Percentiles rank a stretch among this genome's conserved stretches.
phyloP scores from a whole-genome alignment of 2,329 filamentous ascomycete species.

The Pezicula radicicola region DNA sequence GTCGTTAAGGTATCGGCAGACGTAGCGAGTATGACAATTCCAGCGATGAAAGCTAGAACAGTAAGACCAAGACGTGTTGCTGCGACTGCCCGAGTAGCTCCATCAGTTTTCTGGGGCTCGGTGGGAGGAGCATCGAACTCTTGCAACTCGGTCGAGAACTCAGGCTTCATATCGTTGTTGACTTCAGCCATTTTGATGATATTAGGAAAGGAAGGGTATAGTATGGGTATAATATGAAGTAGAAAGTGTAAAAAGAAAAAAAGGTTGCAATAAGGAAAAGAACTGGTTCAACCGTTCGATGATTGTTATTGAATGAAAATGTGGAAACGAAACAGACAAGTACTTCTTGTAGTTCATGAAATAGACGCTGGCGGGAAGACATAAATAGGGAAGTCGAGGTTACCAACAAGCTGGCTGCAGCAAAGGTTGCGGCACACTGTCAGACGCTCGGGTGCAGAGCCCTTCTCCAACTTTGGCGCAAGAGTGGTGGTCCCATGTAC shows the following conservation, averaged over 20 bases:
- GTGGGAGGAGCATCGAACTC: conserved; percentile 16
- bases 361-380: conserved; percentile 21
- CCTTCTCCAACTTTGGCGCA: no score
- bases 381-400: conserved; percentile 19
- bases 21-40: conserved; percentile 50
- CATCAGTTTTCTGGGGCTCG: not conserved
- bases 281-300: conserved; percentile 12
- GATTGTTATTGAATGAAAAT: conserved; percentile 3
- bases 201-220: not conserved
- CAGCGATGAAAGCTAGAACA: conserved; percentile 45
- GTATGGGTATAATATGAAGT: not conserved
- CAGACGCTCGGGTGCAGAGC: no score
- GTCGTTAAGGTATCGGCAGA: conserved; percentile 51
- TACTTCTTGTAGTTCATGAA: conserved; percentile 21
- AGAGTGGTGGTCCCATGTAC: no score
- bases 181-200: not conserved
- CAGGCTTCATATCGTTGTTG: conserved; percentile 7
- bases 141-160: conserved; percentile 13
- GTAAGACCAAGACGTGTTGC: conserved; percentile 45
- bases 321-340: conserved; percentile 25
- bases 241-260: conserved; percentile 2
- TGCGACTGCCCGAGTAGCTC: conserved; percentile 30
- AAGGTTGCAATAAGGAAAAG: conserved; percentile 7
- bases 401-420: no score
- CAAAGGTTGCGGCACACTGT: no score